phyloP scores from a whole-genome alignment of 768 basidiomycete species.

The Dioszegia hungarica region DNA sequence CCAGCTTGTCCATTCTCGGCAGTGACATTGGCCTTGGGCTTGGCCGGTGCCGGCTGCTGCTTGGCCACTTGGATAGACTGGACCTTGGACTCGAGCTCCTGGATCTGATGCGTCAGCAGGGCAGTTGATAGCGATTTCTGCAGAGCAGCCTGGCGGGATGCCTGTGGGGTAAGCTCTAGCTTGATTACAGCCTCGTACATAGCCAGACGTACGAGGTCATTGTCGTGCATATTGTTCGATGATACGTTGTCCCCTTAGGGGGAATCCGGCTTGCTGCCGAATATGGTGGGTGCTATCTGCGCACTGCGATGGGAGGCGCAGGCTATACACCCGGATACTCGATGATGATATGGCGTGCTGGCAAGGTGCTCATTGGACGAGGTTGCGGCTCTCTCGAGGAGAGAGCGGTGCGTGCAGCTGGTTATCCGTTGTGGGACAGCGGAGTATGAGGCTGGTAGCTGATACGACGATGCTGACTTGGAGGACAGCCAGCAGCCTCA shows the following conservation, averaged over 20 bases:
- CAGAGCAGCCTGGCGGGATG: constrained; percentile 33
- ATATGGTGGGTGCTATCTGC: not conserved
- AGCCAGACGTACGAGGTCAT: not conserved
- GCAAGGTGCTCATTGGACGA: too few species aligned
- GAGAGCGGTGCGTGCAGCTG: too few species aligned
- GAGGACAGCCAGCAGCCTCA: too few species aligned
- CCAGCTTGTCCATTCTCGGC: too few species aligned
- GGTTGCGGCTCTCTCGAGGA: too few species aligned
- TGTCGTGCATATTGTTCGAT: constrained; percentile 5
- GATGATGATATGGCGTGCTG: not conserved
- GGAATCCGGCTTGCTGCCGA: not conserved
- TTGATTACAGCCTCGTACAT: too few species aligned
- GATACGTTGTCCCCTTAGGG: not conserved
- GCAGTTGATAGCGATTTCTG: constrained; percentile 43
- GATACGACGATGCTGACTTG: too few species aligned
- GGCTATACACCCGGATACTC: not conserved
- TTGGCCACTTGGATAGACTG: constrained; percentile 10
- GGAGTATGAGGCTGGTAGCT: too few species aligned
- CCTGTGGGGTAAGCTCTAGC: too few species aligned
- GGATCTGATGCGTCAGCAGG: constrained; percentile 43
- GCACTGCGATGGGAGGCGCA: not conserved
- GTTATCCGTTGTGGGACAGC: too few species aligned
- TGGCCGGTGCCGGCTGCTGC: not conserved
- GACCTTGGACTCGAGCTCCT: constrained; percentile 42
- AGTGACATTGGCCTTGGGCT: too few species aligned